These are phyloP conservation scores for Fennellomyces sp. DNA, from an alignment of 371 early-diverging fungal genomes.

Conservation along the genomic window DNA sequence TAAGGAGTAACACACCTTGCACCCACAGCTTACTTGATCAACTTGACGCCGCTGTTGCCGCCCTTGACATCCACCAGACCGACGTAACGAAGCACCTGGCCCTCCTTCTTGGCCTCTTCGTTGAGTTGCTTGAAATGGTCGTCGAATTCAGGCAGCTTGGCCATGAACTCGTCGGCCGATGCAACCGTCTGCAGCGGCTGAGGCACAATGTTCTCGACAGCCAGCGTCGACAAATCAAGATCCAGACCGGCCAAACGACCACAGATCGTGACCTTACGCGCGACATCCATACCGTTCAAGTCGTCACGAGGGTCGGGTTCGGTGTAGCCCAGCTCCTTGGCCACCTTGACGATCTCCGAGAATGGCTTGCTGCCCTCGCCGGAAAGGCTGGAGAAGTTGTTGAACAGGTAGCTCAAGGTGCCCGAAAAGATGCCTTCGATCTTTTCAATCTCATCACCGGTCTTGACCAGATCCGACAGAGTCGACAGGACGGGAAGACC, in stretches of 20 bases:
- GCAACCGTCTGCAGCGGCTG: slow-evolving; percentile 72
- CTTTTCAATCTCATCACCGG: slow-evolving; percentile 89
- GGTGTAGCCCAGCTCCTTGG: slow-evolving; percentile 94
- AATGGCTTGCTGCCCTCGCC: slow-evolving; percentile 61
- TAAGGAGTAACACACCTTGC: not conserved
- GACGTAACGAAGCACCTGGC: slow-evolving; percentile 90
- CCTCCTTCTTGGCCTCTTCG: slow-evolving; percentile 67
- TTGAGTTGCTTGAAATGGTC: slow-evolving; percentile 81
- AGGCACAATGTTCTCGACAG: slow-evolving; percentile 95
- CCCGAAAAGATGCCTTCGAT: slow-evolving; percentile 98
- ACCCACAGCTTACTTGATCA: slow-evolving; percentile 61
- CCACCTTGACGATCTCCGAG: slow-evolving; percentile 87
- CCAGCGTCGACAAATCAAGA: slow-evolving; percentile 73
- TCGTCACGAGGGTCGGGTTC: slow-evolving; percentile 99
- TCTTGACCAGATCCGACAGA: slow-evolving; percentile 84
- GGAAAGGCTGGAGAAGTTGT: slow-evolving; percentile 81
- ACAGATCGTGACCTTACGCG: slow-evolving; percentile 91
- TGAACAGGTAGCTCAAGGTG: slow-evolving; percentile 95
- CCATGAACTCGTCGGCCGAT: slow-evolving; percentile 84
- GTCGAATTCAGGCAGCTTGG: slow-evolving; percentile 82
- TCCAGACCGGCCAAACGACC: slow-evolving; percentile 87
- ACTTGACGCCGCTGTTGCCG: slow-evolving; percentile 76
- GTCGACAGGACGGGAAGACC: slow-evolving; percentile 96
- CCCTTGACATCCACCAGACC: slow-evolving; percentile 81
- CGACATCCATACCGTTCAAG: slow-evolving; percentile 98